These are phyloP conservation scores for Candida cerambycidarum DNA, from an alignment of 805 yeast genomes.

Conservation along the genomic window DNA sequence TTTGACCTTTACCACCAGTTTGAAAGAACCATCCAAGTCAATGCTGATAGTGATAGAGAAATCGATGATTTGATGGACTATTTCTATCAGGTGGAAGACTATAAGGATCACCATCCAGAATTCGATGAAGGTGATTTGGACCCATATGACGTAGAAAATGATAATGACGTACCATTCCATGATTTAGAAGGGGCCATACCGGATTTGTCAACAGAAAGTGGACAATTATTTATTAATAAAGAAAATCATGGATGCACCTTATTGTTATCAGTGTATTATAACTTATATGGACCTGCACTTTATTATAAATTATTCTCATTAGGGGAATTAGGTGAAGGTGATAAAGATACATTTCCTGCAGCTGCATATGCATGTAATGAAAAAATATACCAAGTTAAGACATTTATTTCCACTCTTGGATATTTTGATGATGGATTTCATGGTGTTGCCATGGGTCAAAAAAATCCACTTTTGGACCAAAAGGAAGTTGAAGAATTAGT, in stretches of 20 bases:
- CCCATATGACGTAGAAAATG: neutral
- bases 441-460: conserved; percentile 31
- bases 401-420: conserved; percentile 14
- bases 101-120: neutral
- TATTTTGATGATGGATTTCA: conserved; percentile 26
- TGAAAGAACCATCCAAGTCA: conserved; percentile 17
- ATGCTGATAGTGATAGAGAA: conserved; percentile 23
- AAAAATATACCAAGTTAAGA: conserved; percentile 52
- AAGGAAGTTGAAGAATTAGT: conserved; percentile 6
- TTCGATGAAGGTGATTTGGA: conserved; percentile 1
- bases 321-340: conserved; percentile 77
- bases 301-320: conserved; percentile 69
- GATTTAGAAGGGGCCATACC: conserved; percentile 64
- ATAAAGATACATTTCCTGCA: conserved; percentile 71
- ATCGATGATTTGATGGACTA: conserved; percentile 22
- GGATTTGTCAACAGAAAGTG: conserved; percentile 68
- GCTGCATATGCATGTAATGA: conserved; percentile 56
- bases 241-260: conserved; percentile 56
- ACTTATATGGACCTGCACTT: conserved; percentile 60
- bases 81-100: conserved; percentile 10
- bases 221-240: conserved; percentile 64
- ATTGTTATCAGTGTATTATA: conserved; percentile 61
- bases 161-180: conserved; percentile 38
- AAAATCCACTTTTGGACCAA: conserved; percentile 28
- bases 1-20: conserved; percentile 32